Evolutionary conservation across 495 filamentous ascomycete genomes (phyloP).

Genomic region (Penicillium silybi): DNA sequence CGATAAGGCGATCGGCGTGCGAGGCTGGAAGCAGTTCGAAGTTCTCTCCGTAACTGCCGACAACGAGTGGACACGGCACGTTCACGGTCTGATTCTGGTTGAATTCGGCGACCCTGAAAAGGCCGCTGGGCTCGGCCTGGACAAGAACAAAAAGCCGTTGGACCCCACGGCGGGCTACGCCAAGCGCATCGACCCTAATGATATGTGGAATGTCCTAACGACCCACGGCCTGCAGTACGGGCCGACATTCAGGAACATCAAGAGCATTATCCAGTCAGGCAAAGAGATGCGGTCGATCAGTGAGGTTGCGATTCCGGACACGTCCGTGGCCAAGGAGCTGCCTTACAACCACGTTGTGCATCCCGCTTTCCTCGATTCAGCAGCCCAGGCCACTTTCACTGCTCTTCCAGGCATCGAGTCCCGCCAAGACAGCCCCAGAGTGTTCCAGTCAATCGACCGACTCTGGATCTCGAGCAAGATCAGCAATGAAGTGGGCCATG

Average conservation of each 20-base stretch:
- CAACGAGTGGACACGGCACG: neutral
- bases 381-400: neutral
- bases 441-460: neutral
- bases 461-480: constrained; percentile 1
- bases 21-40: neutral
- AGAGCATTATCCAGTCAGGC: neutral
- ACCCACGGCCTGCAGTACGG: neutral
- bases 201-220: neutral
- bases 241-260: neutral
- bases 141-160: neutral
- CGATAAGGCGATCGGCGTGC: neutral
- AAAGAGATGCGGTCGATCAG: neutral
- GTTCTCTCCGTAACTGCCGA: neutral
- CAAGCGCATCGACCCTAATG: neutral
- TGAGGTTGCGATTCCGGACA: neutral
- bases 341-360: neutral
- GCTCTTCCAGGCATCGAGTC: neutral
- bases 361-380: neutral
- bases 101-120: too few relatives aligned
- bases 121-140: too few relatives aligned
- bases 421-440: neutral
- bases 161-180: neutral
- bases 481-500: neutral
- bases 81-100: too few relatives aligned
- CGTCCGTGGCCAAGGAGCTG: neutral